Base-by-base conservation (phyloP, 768 basidiomycete species). In the Pleurotus citrinopileatus region DNA sequence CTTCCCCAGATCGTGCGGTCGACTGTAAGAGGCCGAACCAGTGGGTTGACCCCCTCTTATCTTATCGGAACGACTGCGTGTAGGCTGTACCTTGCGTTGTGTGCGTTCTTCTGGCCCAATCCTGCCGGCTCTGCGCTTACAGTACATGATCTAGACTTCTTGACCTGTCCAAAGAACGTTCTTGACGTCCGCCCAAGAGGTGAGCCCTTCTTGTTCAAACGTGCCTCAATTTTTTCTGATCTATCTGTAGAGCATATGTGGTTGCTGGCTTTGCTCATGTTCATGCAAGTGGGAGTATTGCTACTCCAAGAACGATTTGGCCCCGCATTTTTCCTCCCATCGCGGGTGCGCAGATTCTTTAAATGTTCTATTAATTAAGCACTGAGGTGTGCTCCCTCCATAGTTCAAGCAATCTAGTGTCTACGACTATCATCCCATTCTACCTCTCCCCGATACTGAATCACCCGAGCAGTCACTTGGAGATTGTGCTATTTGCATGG, bases 401-500 rank as follows among this genome's bases (percentile, higher is more conserved):
- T 54, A 93, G 89, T 87, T 81, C 57, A 73, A 2, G 73, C 75
- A 17, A 68, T 75, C 4, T 81, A 87, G 60, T n/a, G 69, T 74
- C 15, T 91, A 95, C 70, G 82, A 96, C 65, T 97, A 96, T 62
- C 94, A 95, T 66, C 94, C 92, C 5, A 74, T 78, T 2, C 70
- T 96, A 34, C 87, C 90, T 0, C 58, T 80, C 1, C 76, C 85
- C 0, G 89, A 93, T 62, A 65, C 87, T 0, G 91, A 94, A 65
- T 78, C 88, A 2, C 84, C 86, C 1, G 86, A 87, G 42, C 83
- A 86, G 59, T 80, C 87, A 2, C 71, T 92, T 13, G 92, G 90
- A 5, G 91, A 95, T 64, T 97, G 94, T 61, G 83, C 91, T 4
- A 95, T 97, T 50, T 96, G 94, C 62, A 94, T 96, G 91, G 94